Percentiles rank a stretch among this genome's conserved stretches.
Conservation (phyloP, 495 filamentous ascomycete species). For the Aspergillus avenaceus region DNA sequence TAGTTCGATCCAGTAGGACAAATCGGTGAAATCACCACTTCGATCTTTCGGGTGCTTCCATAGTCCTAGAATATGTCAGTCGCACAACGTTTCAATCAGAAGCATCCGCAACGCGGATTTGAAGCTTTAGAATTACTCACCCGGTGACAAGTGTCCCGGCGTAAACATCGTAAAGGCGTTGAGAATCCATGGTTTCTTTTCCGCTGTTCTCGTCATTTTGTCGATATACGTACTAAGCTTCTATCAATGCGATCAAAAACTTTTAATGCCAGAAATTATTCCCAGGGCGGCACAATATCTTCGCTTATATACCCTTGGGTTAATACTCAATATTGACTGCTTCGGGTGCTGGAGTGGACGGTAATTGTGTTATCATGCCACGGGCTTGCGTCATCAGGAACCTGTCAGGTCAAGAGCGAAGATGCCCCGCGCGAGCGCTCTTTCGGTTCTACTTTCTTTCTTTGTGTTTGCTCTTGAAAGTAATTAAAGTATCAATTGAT, state of each 20-base stretch:
- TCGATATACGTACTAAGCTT: too few relatives aligned
- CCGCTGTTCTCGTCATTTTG: background rate
- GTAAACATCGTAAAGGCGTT: constrained; percentile 22
- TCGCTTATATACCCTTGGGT: too few relatives aligned
- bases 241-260: too few relatives aligned
- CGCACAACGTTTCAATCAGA: too few relatives aligned
- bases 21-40: constrained; percentile 10
- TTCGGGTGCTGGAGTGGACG: background rate
- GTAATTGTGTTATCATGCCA: constrained; percentile 1
- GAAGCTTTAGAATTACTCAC: background rate
- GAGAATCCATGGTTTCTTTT: constrained; percentile 16
- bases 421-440: too few relatives aligned
- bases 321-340: too few relatives aligned
- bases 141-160: constrained; percentile 16
- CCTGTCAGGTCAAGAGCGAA: background rate
- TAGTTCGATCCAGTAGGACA: constrained; percentile 17
- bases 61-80: too few relatives aligned
- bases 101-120: too few relatives aligned
- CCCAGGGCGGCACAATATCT: background rate
- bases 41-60: constrained; percentile 15
- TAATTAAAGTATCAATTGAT: too few relatives aligned
- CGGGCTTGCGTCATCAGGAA: background rate
- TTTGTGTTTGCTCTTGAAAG: too few relatives aligned
- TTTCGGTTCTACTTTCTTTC: too few relatives aligned
- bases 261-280: background rate